Conservation (phyloP, 208 protist genomes). For the Acanthamoeba royreba region DNA sequence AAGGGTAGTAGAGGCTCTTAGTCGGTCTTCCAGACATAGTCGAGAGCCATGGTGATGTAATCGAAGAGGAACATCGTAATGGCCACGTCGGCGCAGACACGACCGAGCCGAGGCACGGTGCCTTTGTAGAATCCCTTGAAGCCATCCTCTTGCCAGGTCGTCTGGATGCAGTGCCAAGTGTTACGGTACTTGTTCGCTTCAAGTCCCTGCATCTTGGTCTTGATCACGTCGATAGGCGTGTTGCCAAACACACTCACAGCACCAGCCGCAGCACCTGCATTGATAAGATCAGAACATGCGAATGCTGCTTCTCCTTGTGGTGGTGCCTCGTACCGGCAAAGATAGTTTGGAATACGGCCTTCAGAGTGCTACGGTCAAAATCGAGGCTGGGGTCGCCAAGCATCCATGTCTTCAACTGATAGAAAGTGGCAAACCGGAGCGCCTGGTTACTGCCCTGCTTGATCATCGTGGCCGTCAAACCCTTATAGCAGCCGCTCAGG, state of each 20-base stretch:
- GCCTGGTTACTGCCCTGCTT: constrained; percentile 67
- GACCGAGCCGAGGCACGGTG: constrained; percentile 35
- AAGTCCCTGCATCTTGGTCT: constrained; percentile 57
- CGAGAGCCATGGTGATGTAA: constrained; percentile 2
- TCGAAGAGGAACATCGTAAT: constrained; percentile 50
- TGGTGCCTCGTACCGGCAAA: too few relatives aligned
- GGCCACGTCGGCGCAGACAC: constrained; percentile 47
- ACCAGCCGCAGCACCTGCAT: constrained; percentile 50
- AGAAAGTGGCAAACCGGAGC: constrained; percentile 54
- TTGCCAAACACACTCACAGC: constrained; percentile 51
- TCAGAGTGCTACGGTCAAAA: not conserved
- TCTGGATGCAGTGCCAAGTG: constrained; percentile 17
- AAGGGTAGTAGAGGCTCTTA: too few relatives aligned
- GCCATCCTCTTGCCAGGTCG: constrained; percentile 44
- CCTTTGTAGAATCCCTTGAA: constrained; percentile 55
- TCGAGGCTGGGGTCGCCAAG: not conserved
- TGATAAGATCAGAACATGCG: too few relatives aligned
- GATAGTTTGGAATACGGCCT: not conserved
- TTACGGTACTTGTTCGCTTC: constrained; percentile 46
- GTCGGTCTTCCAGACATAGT: not conserved
- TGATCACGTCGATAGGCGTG: constrained; percentile 65
- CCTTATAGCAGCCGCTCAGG: constrained; percentile 52
- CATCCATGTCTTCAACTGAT: constrained; percentile 24
- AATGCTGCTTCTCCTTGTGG: too few relatives aligned
- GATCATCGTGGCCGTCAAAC: constrained; percentile 53